Evolutionary conservation across 192 early-diverging fungal genomes (phyloP).

Genomic region (Mortierella antarctica): DNA sequence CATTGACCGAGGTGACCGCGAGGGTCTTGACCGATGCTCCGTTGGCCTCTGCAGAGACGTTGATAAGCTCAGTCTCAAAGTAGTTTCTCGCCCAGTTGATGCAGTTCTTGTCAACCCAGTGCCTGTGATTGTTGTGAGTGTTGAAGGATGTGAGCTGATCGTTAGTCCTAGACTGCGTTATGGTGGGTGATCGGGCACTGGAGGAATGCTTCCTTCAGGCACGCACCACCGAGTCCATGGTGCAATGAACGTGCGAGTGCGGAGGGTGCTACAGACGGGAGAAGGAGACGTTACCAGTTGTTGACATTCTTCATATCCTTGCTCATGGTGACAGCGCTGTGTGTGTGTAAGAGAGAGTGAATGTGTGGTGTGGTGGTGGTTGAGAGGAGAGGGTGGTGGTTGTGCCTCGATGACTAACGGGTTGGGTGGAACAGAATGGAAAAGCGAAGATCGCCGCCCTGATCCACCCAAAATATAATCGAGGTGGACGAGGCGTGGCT

Average conservation of each 20-base stretch:
- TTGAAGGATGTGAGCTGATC: not conserved
- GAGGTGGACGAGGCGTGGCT: not conserved
- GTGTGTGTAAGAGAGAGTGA: not conserved
- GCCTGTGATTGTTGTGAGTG: conserved; percentile 17
- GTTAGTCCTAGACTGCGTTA: too few relatives aligned
- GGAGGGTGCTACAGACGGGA: not conserved
- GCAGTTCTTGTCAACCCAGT: conserved; percentile 83
- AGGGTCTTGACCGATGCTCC: conserved; percentile 68
- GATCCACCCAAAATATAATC: not conserved
- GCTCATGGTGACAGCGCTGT: conserved; percentile 27
- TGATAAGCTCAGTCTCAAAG: conserved; percentile 73
- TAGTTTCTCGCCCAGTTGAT: conserved; percentile 91
- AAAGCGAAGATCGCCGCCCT: conserved; percentile 9
- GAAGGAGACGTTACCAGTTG: conserved; percentile 43
- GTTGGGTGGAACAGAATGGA: conserved; percentile 36
- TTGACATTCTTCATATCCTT: conserved; percentile 55
- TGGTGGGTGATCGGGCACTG: not conserved
- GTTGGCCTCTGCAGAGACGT: conserved; percentile 62
- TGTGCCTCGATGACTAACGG: conserved; percentile 14
- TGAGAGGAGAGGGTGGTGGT: too few relatives aligned
- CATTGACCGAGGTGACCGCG: conserved; percentile 74
- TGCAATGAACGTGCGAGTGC: not conserved
- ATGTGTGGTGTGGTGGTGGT: not conserved
- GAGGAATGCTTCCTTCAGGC: not conserved
- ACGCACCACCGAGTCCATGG: not conserved